Percentiles rank a stretch among this genome's conserved stretches.
Conservation (phyloP, 495 filamentous ascomycete species). For the Lophium mytilinum region DNA sequence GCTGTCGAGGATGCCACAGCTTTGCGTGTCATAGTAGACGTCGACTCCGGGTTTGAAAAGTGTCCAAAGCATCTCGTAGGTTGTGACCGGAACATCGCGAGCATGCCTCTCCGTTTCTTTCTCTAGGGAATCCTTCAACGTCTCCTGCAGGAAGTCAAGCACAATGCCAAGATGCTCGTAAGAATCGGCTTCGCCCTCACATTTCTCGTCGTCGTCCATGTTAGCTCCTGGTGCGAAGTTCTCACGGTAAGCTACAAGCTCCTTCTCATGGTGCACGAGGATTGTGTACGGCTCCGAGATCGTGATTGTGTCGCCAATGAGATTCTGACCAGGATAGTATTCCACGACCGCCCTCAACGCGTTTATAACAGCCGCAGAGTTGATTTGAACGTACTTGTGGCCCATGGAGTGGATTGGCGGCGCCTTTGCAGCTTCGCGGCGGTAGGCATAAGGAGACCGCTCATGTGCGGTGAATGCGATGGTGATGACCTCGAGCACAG, state of each 20-base stretch:
- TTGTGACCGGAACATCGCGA: slow-evolving; percentile 11
- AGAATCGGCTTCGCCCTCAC: slow-evolving; percentile 10
- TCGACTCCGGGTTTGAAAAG: slow-evolving; percentile 22
- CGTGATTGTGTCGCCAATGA: slow-evolving; percentile 12
- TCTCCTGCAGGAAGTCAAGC: slow-evolving; percentile 11
- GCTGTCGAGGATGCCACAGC: slow-evolving; percentile 10
- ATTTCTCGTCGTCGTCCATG: slow-evolving; percentile 1
- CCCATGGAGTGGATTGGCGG: slow-evolving; percentile 22
- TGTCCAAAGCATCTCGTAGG: slow-evolving; percentile 29
- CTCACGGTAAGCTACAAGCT: slow-evolving; percentile 19
- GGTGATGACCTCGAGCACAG: slow-evolving; percentile 16
- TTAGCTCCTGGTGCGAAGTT: slow-evolving; percentile 14
- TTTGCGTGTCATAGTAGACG: slow-evolving; percentile 17
- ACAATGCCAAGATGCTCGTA: slow-evolving; percentile 25
- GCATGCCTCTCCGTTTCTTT: slow-evolving; percentile 22
- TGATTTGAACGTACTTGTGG: slow-evolving; percentile 17
- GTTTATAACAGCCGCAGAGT: slow-evolving; percentile 19
- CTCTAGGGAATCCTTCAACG: slow-evolving; percentile 9
- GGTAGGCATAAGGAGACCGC: slow-evolving; percentile 7
- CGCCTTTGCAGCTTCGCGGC: slow-evolving; percentile 2
- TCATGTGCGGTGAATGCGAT: slow-evolving; percentile 13
- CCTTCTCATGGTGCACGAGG: slow-evolving; percentile 25
- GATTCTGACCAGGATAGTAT: slow-evolving; percentile 19
- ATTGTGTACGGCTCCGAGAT: slow-evolving; percentile 22
- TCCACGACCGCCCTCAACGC: slow-evolving; percentile 20